These are phyloP conservation scores for Mycena alexandri DNA, from an alignment of 768 basidiomycete species.

Conservation along the genomic window DNA sequence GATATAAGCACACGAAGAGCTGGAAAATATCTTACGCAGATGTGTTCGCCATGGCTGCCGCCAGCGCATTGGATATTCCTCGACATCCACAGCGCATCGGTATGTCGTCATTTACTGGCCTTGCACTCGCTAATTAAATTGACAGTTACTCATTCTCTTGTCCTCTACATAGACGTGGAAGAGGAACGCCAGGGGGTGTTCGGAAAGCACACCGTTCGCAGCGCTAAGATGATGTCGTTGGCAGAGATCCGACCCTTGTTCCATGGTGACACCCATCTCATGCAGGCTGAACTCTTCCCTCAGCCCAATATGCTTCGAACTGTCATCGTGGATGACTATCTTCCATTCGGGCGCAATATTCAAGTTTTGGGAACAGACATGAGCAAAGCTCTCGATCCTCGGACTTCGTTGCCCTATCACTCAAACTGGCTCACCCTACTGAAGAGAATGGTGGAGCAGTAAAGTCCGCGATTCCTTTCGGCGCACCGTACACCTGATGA, in stretches of 20 bases:
- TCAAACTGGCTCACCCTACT: conserved; percentile 4
- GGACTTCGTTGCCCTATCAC: conserved; percentile 3
- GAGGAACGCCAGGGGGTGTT: conserved; percentile 9
- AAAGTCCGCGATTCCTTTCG: too few species aligned
- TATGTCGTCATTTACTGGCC: not conserved
- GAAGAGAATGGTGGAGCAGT: conserved; percentile 4
- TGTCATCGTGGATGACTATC: conserved; percentile 7
- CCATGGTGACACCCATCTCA: conserved; percentile 10
- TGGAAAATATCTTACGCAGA: conserved; percentile 12
- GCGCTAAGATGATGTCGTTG: conserved; percentile 14
- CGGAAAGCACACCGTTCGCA: conserved; percentile 11
- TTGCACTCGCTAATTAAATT: conserved; percentile 2
- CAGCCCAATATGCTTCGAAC: conserved; percentile 8
- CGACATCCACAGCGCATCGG: conserved; percentile 22
- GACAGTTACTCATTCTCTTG: conserved; percentile 17
- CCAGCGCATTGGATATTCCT: conserved; percentile 19
- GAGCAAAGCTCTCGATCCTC: not conserved
- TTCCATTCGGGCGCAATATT: not conserved
- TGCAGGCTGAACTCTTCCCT: not conserved
- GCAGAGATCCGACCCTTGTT: conserved; percentile 14
- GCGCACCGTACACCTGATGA: too few species aligned
- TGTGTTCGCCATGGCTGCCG: conserved; percentile 15
- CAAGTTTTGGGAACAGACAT: conserved; percentile 8
- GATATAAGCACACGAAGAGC: conserved; percentile 1
- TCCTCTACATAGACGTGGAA: conserved; percentile 11